A percentile compares a stretch with the other conserved stretches of the same genome.
Conservation (phyloP, 768 basidiomycete species). For the Termitomyces sp. region DNA sequence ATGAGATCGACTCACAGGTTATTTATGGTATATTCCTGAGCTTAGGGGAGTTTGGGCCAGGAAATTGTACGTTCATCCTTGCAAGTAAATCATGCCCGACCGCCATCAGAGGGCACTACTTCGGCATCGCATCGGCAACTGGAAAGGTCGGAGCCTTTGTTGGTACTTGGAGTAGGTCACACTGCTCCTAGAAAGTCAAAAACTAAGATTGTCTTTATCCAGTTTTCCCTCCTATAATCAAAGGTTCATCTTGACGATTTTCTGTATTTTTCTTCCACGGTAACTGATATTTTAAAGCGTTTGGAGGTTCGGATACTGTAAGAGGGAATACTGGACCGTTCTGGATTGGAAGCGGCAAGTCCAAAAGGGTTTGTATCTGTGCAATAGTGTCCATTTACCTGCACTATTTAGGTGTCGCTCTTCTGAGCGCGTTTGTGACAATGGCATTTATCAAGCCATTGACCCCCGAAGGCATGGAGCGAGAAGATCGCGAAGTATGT, state of each 20-base stretch:
- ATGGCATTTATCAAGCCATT: slow-evolving; percentile 74
- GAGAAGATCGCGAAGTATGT: slow-evolving; percentile 34
- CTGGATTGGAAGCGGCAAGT: slow-evolving; percentile 70
- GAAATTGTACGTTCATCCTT: slow-evolving; percentile 71
- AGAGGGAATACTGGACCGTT: slow-evolving; percentile 80
- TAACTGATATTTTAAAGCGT: slow-evolving; percentile 36
- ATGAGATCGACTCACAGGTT: slow-evolving; percentile 35
- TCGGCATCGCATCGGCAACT: slow-evolving; percentile 81
- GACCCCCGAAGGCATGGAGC: slow-evolving; percentile 69
- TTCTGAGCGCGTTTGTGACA: slow-evolving; percentile 72
- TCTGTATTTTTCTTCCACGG: neutral
- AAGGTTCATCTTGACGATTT: slow-evolving; percentile 33
- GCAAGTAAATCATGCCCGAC: slow-evolving; percentile 84
- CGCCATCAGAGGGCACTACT: slow-evolving; percentile 79
- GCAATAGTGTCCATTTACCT: neutral
- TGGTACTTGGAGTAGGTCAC: slow-evolving; percentile 67
- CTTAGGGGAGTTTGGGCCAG: slow-evolving; percentile 87
- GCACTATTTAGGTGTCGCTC: slow-evolving; percentile 47
- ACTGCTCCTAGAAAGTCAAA: neutral
- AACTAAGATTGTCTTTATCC: neutral
- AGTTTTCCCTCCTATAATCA: slow-evolving; percentile 68
- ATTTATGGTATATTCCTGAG: slow-evolving; percentile 88
- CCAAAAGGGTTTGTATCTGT: neutral
- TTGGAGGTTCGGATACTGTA: slow-evolving; percentile 48
- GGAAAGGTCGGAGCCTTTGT: slow-evolving; percentile 83